These are phyloP conservation scores for Oryza meridionalis DNA, from an alignment of 176 grass and related monocot species.

Conservation along the genomic window DNA sequence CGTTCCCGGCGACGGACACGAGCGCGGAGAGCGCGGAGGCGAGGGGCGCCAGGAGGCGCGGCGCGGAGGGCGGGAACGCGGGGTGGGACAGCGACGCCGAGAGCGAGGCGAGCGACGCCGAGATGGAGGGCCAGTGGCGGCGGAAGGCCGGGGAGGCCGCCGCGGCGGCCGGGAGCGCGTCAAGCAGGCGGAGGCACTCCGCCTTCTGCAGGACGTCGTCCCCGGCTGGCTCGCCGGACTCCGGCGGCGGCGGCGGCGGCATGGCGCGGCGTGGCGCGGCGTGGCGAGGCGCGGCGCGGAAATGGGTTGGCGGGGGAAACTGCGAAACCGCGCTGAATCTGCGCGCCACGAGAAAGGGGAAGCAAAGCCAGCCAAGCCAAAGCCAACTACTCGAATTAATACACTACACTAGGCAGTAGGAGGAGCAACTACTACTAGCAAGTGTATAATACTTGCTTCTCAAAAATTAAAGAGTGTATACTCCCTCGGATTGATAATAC, in stretches of 20 bases:
- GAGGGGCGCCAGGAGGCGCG: slow-evolving; percentile 54
- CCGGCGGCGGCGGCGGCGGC: slow-evolving; percentile 16
- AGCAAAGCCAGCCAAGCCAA: not conserved
- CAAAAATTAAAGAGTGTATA: too few species aligned
- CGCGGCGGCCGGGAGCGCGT: slow-evolving; percentile 41
- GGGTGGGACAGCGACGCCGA: slow-evolving; percentile 49
- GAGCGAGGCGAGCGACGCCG: slow-evolving; percentile 45
- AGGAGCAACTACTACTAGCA: too few species aligned
- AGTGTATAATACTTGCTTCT: too few species aligned
- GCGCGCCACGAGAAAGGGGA: slow-evolving; percentile 11
- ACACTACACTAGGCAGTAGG: not conserved
- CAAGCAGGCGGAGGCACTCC: slow-evolving; percentile 54
- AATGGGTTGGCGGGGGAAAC: too few species aligned
- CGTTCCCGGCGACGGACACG: slow-evolving; percentile 27
- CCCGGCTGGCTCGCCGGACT: not conserved
- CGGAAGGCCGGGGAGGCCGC: slow-evolving; percentile 45
- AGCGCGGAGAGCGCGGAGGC: slow-evolving; percentile 50
- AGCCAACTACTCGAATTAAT: not conserved
- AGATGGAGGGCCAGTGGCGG: slow-evolving; percentile 58
- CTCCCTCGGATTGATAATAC: too few species aligned
- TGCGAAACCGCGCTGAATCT: slow-evolving; percentile 33
- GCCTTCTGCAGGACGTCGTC: not conserved
- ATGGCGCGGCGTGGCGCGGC: not conserved
- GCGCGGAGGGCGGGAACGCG: slow-evolving; percentile 37
- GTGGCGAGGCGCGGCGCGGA: too few species aligned